These are phyloP conservation scores for Penicillium sp. DNA, from an alignment of 2,329 filamentous ascomycete genomes.

Conservation along the genomic window DNA sequence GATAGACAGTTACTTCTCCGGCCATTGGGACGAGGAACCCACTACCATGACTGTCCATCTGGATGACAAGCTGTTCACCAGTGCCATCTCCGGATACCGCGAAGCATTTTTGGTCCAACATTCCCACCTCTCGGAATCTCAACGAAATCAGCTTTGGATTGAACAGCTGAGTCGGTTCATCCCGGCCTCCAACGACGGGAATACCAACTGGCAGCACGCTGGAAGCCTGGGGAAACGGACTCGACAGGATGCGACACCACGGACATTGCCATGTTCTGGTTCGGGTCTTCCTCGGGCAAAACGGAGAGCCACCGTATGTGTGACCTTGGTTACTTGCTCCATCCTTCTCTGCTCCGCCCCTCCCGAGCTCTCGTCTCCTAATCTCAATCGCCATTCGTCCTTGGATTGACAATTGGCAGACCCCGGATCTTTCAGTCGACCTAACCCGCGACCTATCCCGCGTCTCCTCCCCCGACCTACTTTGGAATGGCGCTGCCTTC, in stretches of 20 bases:
- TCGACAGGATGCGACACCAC: slow-evolving; percentile 41
- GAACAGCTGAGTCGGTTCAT: slow-evolving; percentile 41
- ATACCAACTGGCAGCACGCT: slow-evolving; percentile 18
- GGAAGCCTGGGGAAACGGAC: slow-evolving; percentile 42
- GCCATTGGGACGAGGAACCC: slow-evolving; percentile 16
- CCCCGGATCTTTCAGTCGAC: slow-evolving; percentile 37
- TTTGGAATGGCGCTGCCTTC: slow-evolving; percentile 27
- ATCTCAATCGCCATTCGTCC: slow-evolving; percentile 27
- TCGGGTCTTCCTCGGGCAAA: slow-evolving; percentile 41
- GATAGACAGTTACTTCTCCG: slow-evolving; percentile 29
- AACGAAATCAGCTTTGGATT: slow-evolving; percentile 43
- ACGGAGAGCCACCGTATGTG: slow-evolving; percentile 47
- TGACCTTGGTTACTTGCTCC: slow-evolving; percentile 41
- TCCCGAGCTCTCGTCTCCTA: slow-evolving; percentile 25
- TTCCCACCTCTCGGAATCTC: slow-evolving; percentile 41
- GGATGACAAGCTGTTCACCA: slow-evolving; percentile 41
- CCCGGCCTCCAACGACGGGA: slow-evolving; percentile 22
- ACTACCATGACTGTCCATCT: slow-evolving; percentile 35
- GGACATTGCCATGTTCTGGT: slow-evolving; percentile 35
- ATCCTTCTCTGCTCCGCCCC: slow-evolving; percentile 25
- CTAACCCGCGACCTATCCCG: slow-evolving; percentile 33
- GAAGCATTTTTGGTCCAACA: slow-evolving; percentile 42
- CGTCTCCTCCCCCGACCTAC: slow-evolving; percentile 27
- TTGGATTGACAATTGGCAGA: slow-evolving; percentile 45
- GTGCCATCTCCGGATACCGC: slow-evolving; percentile 42